Evolutionary conservation across 768 basidiomycete species (phyloP).

Genomic region (Coprinellus micaceus): DNA sequence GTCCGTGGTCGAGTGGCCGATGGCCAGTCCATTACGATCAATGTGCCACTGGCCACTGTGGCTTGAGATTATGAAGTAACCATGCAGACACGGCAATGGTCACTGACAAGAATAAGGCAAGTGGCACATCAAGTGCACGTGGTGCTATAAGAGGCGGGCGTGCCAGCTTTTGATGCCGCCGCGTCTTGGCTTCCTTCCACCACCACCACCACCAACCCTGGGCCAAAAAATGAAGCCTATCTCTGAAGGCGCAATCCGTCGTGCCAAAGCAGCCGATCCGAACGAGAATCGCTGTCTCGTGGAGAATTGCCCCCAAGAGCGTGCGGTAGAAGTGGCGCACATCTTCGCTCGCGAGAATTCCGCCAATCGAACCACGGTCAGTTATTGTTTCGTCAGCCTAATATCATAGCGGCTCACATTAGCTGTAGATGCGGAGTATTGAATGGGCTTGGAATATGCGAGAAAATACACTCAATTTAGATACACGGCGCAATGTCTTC

Average conservation of each 20-base stretch:
- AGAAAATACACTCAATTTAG: conserved; percentile 7
- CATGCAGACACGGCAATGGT: too few species aligned
- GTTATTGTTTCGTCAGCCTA: not conserved
- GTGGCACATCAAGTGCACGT: too few species aligned
- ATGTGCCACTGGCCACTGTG: too few species aligned
- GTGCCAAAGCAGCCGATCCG: conserved; percentile 9
- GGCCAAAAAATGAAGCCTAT: not conserved
- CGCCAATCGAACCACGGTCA: not conserved
- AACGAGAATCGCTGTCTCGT: conserved; percentile 10
- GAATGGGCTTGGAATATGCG: conserved; percentile 10
- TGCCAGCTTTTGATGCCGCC: too few species aligned
- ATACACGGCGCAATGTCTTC: conserved; percentile 8
- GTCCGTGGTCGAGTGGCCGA: too few species aligned
- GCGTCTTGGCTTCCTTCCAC: not conserved
- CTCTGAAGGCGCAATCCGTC: not conserved
- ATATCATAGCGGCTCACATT: too few species aligned
- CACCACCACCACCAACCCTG: not conserved
- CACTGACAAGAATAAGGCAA: too few species aligned
- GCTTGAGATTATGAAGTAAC: too few species aligned
- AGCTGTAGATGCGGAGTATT: not conserved
- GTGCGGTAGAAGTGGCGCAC: conserved; percentile 2
- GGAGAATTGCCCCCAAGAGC: conserved; percentile 6
- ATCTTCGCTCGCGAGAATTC: not conserved
- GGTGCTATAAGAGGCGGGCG: too few species aligned
- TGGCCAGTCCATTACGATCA: too few species aligned